Conservation (phyloP, 768 basidiomycete genomes). For the Xanthoconium purpureum region DNA sequence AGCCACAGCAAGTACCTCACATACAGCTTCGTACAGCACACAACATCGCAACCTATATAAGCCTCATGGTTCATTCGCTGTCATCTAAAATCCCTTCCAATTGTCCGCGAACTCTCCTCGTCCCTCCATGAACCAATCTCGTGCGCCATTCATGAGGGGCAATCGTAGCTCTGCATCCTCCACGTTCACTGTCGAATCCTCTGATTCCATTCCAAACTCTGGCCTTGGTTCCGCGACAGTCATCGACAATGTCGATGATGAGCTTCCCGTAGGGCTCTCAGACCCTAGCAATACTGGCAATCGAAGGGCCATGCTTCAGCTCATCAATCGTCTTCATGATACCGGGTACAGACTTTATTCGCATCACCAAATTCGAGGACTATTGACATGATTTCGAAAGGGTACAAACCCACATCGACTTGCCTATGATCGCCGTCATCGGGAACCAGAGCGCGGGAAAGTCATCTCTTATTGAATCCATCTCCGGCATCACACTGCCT, state of each 20-base stretch:
- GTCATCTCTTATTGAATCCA: conserved; percentile 73
- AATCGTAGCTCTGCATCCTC: neutral
- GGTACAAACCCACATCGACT: conserved; percentile 65
- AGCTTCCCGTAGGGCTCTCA: conserved; percentile 49
- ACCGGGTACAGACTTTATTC: conserved; percentile 47
- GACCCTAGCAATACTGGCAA: conserved; percentile 40
- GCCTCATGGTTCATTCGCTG: too few relatives aligned
- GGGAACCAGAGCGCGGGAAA: conserved; percentile 75
- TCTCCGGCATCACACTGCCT: conserved; percentile 69
- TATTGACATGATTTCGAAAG: conserved; percentile 31
- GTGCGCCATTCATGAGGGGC: neutral
- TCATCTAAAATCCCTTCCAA: neutral
- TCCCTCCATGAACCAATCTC: neutral
- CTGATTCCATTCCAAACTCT: neutral
- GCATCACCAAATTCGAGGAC: neutral
- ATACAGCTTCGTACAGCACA: neutral
- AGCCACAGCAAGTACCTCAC: conserved; percentile 2
- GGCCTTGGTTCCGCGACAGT: neutral
- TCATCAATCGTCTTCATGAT: conserved; percentile 56
- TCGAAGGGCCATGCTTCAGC: conserved; percentile 52
- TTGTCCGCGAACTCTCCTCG: neutral
- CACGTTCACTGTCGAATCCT: neutral
- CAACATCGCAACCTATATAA: conserved; percentile 12
- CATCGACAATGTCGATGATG: neutral
- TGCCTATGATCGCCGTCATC: conserved; percentile 72